A percentile compares a stretch with the other conserved stretches of the same genome.
Conservation (phyloP, 495 filamentous ascomycete species). For the Aspergillus nidulans region DNA sequence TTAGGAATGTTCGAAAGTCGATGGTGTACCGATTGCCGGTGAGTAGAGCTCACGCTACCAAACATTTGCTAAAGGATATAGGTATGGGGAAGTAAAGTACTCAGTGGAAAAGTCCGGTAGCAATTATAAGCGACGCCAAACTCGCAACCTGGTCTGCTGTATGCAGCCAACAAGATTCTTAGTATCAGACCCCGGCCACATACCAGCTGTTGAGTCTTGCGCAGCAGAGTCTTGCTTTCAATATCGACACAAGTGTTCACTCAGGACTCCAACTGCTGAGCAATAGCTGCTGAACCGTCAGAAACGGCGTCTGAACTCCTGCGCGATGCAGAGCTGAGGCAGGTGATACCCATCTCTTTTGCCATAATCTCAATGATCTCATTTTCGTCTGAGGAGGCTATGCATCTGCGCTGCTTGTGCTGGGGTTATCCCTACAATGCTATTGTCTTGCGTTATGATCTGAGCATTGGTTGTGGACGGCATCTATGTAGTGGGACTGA, state of each 20-base stretch:
- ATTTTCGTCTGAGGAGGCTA: neutral
- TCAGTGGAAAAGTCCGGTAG: neutral
- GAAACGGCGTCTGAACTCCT: neutral
- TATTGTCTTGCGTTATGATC: neutral
- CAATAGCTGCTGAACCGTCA: neutral
- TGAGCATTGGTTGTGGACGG: neutral
- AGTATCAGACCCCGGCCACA: no score
- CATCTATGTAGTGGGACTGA: no score
- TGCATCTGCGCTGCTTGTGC: neutral
- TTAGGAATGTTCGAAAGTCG: neutral
- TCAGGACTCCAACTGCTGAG: neutral
- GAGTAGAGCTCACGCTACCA: neutral
- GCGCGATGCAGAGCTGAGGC: neutral
- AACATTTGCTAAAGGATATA: neutral
- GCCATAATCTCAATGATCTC: no score
- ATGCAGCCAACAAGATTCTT: neutral
- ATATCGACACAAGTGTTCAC: neutral
- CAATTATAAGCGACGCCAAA: neutral
- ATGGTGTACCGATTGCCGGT: neutral
- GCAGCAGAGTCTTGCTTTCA: no score
- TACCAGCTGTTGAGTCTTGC: no score
- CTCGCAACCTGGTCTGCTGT: neutral
- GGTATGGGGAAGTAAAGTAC: neutral
- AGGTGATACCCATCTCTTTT: neutral
- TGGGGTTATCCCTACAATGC: neutral